A percentile compares a stretch with the other conserved stretches of the same genome.
Conservation (phyloP, 495 filamentous ascomycete genomes). For the Penicillium argentinense region DNA sequence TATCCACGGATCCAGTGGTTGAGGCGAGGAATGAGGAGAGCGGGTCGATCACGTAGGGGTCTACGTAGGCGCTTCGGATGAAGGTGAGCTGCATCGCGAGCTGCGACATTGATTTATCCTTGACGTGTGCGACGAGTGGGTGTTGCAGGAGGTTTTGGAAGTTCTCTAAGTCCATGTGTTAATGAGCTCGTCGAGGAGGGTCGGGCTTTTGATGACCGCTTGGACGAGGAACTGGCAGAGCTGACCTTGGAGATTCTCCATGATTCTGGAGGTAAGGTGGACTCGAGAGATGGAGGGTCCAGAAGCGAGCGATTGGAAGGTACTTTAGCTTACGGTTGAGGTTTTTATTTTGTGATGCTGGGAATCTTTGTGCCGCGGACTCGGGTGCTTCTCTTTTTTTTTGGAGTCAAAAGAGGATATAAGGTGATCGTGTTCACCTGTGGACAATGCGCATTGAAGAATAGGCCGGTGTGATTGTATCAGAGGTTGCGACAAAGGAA, state of each 20-base stretch:
- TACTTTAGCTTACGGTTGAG: too few species aligned
- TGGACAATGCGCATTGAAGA: neutral
- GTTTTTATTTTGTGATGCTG: too few species aligned
- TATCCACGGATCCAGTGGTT: constrained; percentile 53
- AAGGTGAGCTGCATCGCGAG: constrained; percentile 31
- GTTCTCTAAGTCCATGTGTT: constrained; percentile 11
- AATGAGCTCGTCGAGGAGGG: neutral
- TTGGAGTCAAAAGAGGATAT: neutral
- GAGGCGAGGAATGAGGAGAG: constrained; percentile 50
- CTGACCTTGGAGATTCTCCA: too few species aligned
- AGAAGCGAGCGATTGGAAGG: too few species aligned
- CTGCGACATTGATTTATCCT: constrained; percentile 16
- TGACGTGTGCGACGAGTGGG: constrained; percentile 20
- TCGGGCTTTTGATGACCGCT: neutral
- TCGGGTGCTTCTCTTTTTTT: too few species aligned
- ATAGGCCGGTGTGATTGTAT: neutral
- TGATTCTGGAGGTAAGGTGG: too few species aligned
- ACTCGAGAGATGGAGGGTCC: too few species aligned
- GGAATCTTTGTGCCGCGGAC: too few species aligned
- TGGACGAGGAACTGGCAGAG: too few species aligned
- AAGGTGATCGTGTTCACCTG: neutral
- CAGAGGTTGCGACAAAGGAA: too few species aligned
- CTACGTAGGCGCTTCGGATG: constrained; percentile 39
- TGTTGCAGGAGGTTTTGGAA: constrained; percentile 31
- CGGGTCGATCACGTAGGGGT: constrained; percentile 41